Conservation (phyloP, 108 stramenopile genomes). For the Skeletonema menzelii region DNA sequence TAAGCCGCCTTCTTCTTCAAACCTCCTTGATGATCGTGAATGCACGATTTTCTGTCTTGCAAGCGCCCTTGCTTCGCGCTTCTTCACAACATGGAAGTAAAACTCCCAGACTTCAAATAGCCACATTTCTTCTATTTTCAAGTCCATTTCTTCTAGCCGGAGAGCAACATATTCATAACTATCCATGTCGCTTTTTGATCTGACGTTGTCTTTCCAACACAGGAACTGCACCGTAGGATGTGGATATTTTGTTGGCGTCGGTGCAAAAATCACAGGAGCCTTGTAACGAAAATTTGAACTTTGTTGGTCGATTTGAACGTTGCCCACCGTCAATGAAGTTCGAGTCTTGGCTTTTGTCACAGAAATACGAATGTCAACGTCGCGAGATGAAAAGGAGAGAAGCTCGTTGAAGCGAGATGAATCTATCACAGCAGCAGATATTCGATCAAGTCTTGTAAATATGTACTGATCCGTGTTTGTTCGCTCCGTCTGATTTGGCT, state of each 20-base stretch:
- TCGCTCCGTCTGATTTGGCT: slow-evolving; percentile 10
- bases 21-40: slow-evolving; percentile 10
- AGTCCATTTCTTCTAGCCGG: slow-evolving; percentile 79
- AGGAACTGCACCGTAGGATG: slow-evolving; percentile 80
- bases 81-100: slow-evolving; percentile 51
- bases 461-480: slow-evolving; percentile 59
- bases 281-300: slow-evolving; percentile 34
- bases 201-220: slow-evolving; percentile 76
- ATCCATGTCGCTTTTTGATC: slow-evolving; percentile 66
- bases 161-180: slow-evolving; percentile 73
- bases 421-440: slow-evolving; percentile 78
- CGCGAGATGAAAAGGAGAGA: slow-evolving; percentile 55
- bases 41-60: slow-evolving; percentile 20
- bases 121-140: slow-evolving; percentile 76
- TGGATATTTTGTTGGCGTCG: slow-evolving; percentile 59
- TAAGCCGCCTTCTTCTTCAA: slow-evolving; percentile 24
- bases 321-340: slow-evolving; percentile 62
- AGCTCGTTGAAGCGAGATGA: slow-evolving; percentile 69
- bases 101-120: slow-evolving; percentile 79
- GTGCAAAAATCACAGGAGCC: slow-evolving; percentile 79
- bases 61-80: slow-evolving; percentile 38
- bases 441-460: slow-evolving; percentile 54
- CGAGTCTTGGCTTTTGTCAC: slow-evolving; percentile 73
- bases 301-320: slow-evolving; percentile 84
- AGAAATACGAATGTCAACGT: slow-evolving; percentile 71